Evolutionary conservation across 2,329 filamentous ascomycete genomes (phyloP).

Genomic region (Plectosphaerella cucumerina): DNA sequence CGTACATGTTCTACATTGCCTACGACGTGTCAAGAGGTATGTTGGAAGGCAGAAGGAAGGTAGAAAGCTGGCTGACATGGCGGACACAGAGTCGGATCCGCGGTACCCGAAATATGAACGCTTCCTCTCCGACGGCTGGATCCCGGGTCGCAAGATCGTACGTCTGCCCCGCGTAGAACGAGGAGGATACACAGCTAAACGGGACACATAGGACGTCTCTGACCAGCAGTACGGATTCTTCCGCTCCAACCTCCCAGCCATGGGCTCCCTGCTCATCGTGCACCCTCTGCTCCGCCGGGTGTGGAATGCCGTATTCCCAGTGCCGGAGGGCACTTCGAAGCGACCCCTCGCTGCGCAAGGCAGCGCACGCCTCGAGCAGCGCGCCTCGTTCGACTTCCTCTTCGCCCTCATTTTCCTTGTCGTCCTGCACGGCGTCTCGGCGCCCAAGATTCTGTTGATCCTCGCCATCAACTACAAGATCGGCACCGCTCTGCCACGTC

Average conservation of each 20-base stretch:
- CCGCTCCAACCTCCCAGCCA: conserved; percentile 78
- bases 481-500: conserved; percentile 65
- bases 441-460: conserved; percentile 76
- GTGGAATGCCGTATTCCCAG: conserved; percentile 57
- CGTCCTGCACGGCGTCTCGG: conserved; percentile 80
- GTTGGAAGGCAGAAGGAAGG: conserved; percentile 13
- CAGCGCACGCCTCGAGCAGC: conserved; percentile 59
- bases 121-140: conserved; percentile 78
- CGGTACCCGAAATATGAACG: conserved; percentile 71
- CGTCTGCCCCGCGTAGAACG: conserved; percentile 19
- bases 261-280: conserved; percentile 66
- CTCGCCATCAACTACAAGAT: conserved; percentile 79
- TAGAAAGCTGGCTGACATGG: conserved; percentile 13
- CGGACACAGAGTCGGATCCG: conserved; percentile 65
- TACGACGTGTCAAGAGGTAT: conserved; percentile 80
- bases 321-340: conserved; percentile 19
- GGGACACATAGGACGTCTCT: conserved; percentile 65
- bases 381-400: conserved; percentile 74
- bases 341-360: conserved; percentile 36
- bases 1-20: conserved; percentile 87
- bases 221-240: conserved; percentile 86
- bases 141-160: conserved; percentile 85
- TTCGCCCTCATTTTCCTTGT: conserved; percentile 79
- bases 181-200: background rate
- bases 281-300: conserved; percentile 74